Percentiles rank a stretch among this genome's conserved stretches.
Conservation (phyloP, 352 stramenopile species). For the Phytophthora macrochlamydospora region DNA sequence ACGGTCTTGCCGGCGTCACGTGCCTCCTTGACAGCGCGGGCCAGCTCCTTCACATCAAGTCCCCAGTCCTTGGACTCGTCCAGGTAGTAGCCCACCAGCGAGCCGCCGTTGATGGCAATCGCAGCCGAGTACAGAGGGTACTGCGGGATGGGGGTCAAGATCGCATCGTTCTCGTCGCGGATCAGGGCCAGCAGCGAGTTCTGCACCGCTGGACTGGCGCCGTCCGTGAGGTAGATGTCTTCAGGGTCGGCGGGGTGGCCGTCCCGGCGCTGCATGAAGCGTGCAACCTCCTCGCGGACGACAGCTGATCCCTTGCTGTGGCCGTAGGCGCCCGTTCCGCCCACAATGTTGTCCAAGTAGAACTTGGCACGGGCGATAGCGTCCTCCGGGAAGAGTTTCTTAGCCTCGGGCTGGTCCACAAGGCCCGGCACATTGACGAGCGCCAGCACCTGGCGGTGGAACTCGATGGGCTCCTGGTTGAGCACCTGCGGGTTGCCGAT, state of each 20-base stretch:
- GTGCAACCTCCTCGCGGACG: conserved; percentile 91
- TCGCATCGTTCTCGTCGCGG: conserved; percentile 79
- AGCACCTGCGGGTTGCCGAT: conserved; percentile 98
- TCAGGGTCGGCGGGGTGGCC: conserved; percentile 91
- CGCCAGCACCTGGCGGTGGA: conserved; percentile 92
- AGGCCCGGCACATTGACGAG: conserved; percentile 90
- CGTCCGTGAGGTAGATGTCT: conserved; percentile 98
- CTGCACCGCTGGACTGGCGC: conserved; percentile 95
- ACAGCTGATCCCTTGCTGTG: conserved; percentile 90
- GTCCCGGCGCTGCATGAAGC: conserved; percentile 90
- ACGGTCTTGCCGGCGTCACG: conserved; percentile 91
- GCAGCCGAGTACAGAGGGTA: conserved; percentile 99
- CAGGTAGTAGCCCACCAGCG: conserved; percentile 97
- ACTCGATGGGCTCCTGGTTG: conserved; percentile 94
- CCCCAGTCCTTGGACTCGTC: conserved; percentile 95
- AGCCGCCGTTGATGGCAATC: conserved; percentile 94
- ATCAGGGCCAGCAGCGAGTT: conserved; percentile 94
- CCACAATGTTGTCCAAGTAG: conserved; percentile 88
- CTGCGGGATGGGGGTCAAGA: conserved; percentile 98
- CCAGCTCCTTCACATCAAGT: conserved; percentile 89
- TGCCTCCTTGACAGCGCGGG: conserved; percentile 90
- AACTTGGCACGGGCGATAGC: conserved; percentile 87
- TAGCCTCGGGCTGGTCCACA: conserved; percentile 77
- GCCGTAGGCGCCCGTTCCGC: conserved; percentile 92
- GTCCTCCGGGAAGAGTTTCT: conserved; percentile 86